Evolutionary conservation across 495 filamentous ascomycete genomes (phyloP).

Genomic region (Annulohypoxylon maeteangense): DNA sequence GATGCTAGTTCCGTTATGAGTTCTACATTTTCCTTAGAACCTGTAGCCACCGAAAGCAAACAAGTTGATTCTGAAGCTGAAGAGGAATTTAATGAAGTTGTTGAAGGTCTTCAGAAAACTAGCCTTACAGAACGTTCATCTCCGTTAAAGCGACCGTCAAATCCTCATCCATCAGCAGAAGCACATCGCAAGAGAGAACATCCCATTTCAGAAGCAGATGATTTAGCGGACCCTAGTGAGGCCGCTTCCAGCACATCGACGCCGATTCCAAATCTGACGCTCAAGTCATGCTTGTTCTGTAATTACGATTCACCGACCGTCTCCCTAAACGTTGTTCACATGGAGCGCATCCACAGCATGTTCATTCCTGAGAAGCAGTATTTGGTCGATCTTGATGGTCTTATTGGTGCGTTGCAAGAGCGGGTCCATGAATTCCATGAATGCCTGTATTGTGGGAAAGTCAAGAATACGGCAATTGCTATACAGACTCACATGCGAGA

Average conservation of each 20-base stretch:
- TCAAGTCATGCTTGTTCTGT: conserved; percentile 89
- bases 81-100: conserved; percentile 79
- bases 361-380: conserved; percentile 92
- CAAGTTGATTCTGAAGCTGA: conserved; percentile 71
- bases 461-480: conserved; percentile 75
- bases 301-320: conserved; percentile 78
- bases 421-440: conserved; percentile 78
- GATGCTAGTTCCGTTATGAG: conserved; percentile 88
- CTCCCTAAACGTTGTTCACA: conserved; percentile 80
- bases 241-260: conserved; percentile 50
- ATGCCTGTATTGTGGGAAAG: conserved; percentile 80
- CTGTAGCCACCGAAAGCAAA: conserved; percentile 65
- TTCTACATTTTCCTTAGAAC: conserved; percentile 90
- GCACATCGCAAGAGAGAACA: conserved; percentile 56
- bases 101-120: conserved; percentile 79
- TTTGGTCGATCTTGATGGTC: conserved; percentile 80
- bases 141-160: conserved; percentile 64
- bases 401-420: conserved; percentile 80
- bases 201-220: conserved; percentile 44
- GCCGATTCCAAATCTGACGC: conserved; percentile 51
- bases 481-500: conserved; percentile 97
- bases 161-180: conserved; percentile 64
- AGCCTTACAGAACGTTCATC: conserved; percentile 70
- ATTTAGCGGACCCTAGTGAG: conserved; percentile 40
- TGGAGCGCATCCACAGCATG: conserved; percentile 93